Evolutionary conservation across 768 basidiomycete species (phyloP).

Genomic region (Agrocybe chaxingu): DNA sequence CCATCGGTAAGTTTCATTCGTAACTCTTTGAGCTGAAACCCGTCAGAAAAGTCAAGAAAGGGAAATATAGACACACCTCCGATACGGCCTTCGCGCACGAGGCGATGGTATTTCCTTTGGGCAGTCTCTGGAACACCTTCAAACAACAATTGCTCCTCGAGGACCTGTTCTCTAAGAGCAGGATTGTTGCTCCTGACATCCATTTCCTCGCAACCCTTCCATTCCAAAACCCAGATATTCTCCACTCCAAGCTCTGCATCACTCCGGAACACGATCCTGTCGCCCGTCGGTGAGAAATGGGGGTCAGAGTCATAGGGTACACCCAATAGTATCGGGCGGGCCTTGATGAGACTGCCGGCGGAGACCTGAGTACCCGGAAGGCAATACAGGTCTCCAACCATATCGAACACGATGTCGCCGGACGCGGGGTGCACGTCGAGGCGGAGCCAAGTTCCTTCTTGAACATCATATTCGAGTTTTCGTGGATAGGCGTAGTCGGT

Average conservation of each 20-base stretch:
- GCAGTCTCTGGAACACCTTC: slow-evolving; percentile 49
- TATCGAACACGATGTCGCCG: slow-evolving; percentile 73
- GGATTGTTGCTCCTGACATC: slow-evolving; percentile 36
- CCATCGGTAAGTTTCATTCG: slow-evolving; percentile 75
- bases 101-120: slow-evolving; percentile 42
- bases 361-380: slow-evolving; percentile 41
- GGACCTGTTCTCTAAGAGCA: slow-evolving; percentile 29
- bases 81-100: slow-evolving; percentile 56
- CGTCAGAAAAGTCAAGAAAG: not conserved
- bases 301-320: slow-evolving; percentile 72
- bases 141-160: slow-evolving; percentile 46
- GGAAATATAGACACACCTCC: slow-evolving; percentile 29
- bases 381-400: slow-evolving; percentile 74
- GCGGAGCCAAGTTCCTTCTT: slow-evolving; percentile 74
- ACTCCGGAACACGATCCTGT: slow-evolving; percentile 64
- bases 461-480: slow-evolving; percentile 62
- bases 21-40: slow-evolving; percentile 43
- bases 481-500: slow-evolving; percentile 72
- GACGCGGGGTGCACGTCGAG: slow-evolving; percentile 69
- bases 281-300: slow-evolving; percentile 66
- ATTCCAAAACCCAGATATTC: slow-evolving; percentile 70
- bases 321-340: slow-evolving; percentile 59
- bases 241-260: slow-evolving; percentile 72
- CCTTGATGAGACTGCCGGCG: slow-evolving; percentile 27
- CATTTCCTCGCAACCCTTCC: slow-evolving; percentile 65